Evolutionary conservation across 495 filamentous ascomycete genomes (phyloP).

Genomic region (Penicillium pulvis): DNA sequence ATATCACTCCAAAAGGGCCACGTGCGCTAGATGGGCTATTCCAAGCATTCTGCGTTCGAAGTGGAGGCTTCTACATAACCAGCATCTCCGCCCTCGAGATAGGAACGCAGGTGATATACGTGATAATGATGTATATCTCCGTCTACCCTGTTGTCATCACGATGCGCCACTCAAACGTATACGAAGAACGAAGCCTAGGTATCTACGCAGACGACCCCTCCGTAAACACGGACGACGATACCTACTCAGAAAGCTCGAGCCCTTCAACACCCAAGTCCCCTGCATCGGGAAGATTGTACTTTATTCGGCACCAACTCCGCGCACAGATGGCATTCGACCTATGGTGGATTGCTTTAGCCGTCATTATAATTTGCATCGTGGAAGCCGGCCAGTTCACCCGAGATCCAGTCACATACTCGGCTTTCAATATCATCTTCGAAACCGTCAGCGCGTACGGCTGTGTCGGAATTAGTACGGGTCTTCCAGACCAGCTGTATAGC

Average conservation of each 20-base stretch:
- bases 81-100: neutral
- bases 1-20: neutral
- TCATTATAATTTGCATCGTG: constrained; percentile 71
- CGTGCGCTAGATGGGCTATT: constrained; percentile 79
- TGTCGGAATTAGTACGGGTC: constrained; percentile 77
- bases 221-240: neutral
- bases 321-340: constrained; percentile 83
- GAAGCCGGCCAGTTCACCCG: constrained; percentile 66
- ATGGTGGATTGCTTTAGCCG: constrained; percentile 79
- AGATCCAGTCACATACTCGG: constrained; percentile 69
- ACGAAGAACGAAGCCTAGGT: constrained; percentile 74
- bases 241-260: neutral
- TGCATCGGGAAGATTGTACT: constrained; percentile 43
- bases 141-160: constrained; percentile 60
- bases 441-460: constrained; percentile 82
- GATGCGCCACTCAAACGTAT: constrained; percentile 72
- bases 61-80: constrained; percentile 63
- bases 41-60: constrained; percentile 74
- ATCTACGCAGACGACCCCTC: constrained; percentile 54
- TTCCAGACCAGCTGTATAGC: constrained; percentile 65
- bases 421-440: constrained; percentile 90
- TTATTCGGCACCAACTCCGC: constrained; percentile 66
- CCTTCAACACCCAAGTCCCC: constrained; percentile 20
- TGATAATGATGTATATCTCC: constrained; percentile 76
- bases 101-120: constrained; percentile 42